Percentiles rank a stretch among this genome's conserved stretches.
Conservation (phyloP, 2,329 filamentous ascomycete species). For the Aspergillus candidus region DNA sequence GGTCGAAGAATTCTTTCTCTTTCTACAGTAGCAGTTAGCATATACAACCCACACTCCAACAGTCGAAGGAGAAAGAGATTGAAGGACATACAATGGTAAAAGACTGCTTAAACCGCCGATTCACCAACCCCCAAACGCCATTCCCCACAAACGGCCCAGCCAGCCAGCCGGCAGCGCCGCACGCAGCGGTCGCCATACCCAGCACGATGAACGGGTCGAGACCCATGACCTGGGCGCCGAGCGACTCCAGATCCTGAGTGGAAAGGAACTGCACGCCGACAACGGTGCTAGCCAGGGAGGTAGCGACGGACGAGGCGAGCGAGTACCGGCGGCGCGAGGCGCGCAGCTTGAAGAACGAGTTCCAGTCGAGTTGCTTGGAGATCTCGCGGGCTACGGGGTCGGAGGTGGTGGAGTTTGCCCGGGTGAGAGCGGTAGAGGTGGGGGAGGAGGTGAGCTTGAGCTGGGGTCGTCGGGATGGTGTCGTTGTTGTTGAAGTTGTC, state of each 20-base stretch:
- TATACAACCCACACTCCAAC: conserved; percentile 6
- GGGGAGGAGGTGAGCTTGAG: conserved; percentile 5
- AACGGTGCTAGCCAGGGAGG: conserved; percentile 57
- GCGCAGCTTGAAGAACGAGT: conserved; percentile 86
- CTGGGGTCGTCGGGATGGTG: conserved; percentile 8
- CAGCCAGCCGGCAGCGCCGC: conserved; percentile 79
- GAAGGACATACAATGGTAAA: conserved; percentile 57
- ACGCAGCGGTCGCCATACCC: conserved; percentile 70
- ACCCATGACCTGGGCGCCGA: conserved; percentile 64
- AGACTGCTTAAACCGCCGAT: conserved; percentile 63
- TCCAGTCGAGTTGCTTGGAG: conserved; percentile 64
- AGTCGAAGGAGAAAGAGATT: neutral
- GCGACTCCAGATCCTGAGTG: conserved; percentile 61
- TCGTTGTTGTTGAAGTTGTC: conserved; percentile 1
- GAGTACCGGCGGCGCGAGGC: conserved; percentile 79
- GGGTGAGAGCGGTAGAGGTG: conserved; percentile 12
- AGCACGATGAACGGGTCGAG: conserved; percentile 84
- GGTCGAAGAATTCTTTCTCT: conserved; percentile 87
- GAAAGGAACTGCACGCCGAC: conserved; percentile 52
- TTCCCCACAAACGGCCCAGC: conserved; percentile 77
- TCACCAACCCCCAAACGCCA: conserved; percentile 68
- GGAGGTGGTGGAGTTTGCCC: conserved; percentile 25
- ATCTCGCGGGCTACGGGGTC: conserved; percentile 23
- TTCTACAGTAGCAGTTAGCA: conserved; percentile 52
- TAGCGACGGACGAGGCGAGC: conserved; percentile 66